Percentiles rank a stretch among this genome's conserved stretches.
Evolutionary conservation across 139 green algal genomes (phyloP).

Genomic region (Ettlia oleoabundans): DNA sequence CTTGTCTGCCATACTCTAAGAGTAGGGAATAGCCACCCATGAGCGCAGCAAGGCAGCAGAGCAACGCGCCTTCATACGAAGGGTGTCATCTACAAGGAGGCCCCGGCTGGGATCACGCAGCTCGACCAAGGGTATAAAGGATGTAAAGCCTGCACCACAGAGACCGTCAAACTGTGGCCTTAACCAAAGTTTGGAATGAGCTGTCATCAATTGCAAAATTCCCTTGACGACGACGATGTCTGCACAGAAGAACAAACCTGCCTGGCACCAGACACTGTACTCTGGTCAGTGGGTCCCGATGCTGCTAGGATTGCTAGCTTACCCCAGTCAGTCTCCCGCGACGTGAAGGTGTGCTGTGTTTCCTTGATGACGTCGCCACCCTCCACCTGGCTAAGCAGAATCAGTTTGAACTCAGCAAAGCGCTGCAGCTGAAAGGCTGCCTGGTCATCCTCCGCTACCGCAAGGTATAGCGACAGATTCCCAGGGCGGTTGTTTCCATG

Average conservation of each 20-base stretch:
- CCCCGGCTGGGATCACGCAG: conserved; percentile 63
- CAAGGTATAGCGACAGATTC: conserved; percentile 76
- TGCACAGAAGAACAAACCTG: too few species aligned
- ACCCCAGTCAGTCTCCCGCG: conserved; percentile 76
- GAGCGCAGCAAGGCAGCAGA: neutral
- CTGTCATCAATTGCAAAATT: too few species aligned
- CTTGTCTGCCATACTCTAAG: too few species aligned
- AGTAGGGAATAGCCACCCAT: too few species aligned
- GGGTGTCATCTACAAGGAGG: conserved; percentile 69
- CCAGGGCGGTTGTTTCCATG: conserved; percentile 57
- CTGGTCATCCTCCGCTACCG: conserved; percentile 70
- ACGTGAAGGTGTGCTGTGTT: conserved; percentile 75
- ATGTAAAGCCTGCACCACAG: conserved; percentile 84
- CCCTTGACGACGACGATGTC: too few species aligned
- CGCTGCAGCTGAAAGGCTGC: conserved; percentile 63
- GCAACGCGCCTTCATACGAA: conserved; percentile 62
- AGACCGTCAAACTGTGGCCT: too few species aligned
- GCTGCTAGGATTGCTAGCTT: too few species aligned
- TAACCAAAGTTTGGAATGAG: too few species aligned
- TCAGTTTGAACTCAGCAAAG: conserved; percentile 81
- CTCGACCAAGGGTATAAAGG: conserved; percentile 76
- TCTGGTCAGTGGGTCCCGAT: too few species aligned
- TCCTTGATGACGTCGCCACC: conserved; percentile 68
- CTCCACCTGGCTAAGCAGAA: conserved; percentile 71
- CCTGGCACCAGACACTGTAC: too few species aligned